Evolutionary conservation across 1,139 yeast genomes (phyloP).

Genomic region (Candida frijolesensis): DNA sequence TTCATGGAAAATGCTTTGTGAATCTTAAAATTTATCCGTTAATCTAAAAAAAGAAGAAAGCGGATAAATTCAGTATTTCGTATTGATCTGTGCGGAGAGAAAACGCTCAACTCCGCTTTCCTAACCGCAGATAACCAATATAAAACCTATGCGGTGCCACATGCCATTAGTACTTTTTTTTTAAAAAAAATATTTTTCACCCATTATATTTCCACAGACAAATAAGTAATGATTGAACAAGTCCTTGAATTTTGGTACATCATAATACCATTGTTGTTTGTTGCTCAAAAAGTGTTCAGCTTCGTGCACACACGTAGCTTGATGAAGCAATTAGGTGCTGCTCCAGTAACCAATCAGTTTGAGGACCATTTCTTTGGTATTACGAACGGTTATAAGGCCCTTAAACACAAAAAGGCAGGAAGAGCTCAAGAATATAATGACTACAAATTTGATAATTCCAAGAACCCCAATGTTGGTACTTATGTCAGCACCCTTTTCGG

Average conservation of each 20-base stretch:
- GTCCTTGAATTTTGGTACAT: slow-evolving; percentile 5
- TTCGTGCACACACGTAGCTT: slow-evolving; percentile 7
- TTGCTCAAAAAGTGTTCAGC: background rate
- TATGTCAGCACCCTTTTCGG: slow-evolving; percentile 19
- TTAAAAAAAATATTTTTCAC: too few species aligned
- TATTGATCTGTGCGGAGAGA: too few species aligned
- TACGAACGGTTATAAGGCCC: slow-evolving; percentile 15
- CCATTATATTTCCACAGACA: background rate
- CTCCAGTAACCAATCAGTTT: slow-evolving; percentile 17
- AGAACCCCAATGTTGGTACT: slow-evolving; percentile 1
- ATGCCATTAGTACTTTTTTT: background rate
- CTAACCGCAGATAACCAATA: too few species aligned
- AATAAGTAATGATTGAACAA: background rate
- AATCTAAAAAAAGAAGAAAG: background rate
- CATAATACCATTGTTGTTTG: background rate
- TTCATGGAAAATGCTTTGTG: background rate
- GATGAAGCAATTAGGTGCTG: slow-evolving; percentile 19
- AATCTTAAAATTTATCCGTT: background rate
- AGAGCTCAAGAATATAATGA: slow-evolving; percentile 14
- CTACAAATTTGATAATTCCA: background rate
- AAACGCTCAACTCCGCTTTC: too few species aligned
- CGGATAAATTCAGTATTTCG: background rate
- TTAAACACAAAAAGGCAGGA: slow-evolving; percentile 16
- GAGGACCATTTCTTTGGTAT: slow-evolving; percentile 21
- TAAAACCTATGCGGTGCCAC: too few species aligned